Conservation (phyloP, 1,284 basidiomycete species). For the Thelephora terrestris region DNA sequence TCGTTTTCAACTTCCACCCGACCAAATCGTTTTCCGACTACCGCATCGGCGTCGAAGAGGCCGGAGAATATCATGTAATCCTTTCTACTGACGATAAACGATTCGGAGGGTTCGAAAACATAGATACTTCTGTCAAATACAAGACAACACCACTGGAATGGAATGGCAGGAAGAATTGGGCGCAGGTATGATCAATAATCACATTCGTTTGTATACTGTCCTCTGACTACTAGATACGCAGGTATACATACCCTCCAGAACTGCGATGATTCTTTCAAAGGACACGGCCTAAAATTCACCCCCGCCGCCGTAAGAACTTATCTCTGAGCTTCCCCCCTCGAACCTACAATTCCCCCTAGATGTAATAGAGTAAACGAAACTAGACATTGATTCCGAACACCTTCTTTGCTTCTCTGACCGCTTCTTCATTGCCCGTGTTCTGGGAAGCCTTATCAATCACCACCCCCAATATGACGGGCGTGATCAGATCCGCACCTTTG, state of each 20-base stretch:
- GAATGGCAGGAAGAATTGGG: constrained; percentile 85
- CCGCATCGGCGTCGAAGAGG: constrained; percentile 78
- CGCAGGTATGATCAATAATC: constrained; percentile 46
- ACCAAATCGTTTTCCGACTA: constrained; percentile 87
- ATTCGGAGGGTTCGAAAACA: constrained; percentile 86
- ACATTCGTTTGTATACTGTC: constrained; percentile 5
- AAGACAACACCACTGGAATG: constrained; percentile 84
- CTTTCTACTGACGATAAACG: constrained; percentile 79
- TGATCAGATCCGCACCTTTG: constrained; percentile 47
- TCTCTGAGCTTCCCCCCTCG: no score
- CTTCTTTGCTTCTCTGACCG: neutral
- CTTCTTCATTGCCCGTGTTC: neutral
- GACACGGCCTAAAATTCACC: constrained; percentile 2
- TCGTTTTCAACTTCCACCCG: constrained; percentile 96
- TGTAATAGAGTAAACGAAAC: neutral
- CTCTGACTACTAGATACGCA: constrained; percentile 19
- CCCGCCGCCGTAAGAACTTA: neutral
- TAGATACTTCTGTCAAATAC: constrained; percentile 57
- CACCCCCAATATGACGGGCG: no score
- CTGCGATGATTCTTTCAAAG: constrained; percentile 63
- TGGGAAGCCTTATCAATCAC: neutral
- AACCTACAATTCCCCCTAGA: no score
- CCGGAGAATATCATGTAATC: constrained; percentile 81
- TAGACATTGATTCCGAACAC: neutral
- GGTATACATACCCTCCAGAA: constrained; percentile 75